Conservation (phyloP, 768 basidiomycete genomes). For the Cyathus striatus region DNA sequence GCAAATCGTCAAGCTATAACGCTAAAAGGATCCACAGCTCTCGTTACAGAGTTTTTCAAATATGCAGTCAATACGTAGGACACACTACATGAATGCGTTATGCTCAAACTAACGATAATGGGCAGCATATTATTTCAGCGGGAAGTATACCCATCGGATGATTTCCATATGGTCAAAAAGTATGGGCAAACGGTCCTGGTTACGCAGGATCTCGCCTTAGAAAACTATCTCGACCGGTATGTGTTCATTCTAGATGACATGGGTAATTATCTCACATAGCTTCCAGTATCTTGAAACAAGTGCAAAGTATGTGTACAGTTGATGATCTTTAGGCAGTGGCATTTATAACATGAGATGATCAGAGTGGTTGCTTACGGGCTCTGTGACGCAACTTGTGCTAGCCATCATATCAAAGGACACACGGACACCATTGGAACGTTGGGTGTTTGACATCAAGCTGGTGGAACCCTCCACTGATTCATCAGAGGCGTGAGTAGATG, state of each 20-base stretch:
- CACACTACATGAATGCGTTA: not conserved
- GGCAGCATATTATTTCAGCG: constrained; percentile 91
- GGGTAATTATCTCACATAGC: constrained; percentile 4
- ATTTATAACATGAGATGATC: constrained; percentile 1
- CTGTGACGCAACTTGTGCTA: constrained; percentile 90
- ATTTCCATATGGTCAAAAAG: constrained; percentile 99
- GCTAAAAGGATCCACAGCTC: constrained; percentile 88
- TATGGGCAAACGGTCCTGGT: constrained; percentile 95
- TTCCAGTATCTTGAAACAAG: constrained; percentile 85
- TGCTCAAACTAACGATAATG: constrained; percentile 6
- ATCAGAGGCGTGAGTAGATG: constrained; percentile 42
- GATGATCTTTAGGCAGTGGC: not conserved
- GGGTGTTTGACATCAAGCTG: constrained; percentile 96
- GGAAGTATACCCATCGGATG: constrained; percentile 95
- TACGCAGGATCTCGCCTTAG: constrained; percentile 88
- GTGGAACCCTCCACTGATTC: constrained; percentile 56
- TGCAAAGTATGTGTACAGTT: constrained; percentile 65
- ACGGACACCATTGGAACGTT: constrained; percentile 86
- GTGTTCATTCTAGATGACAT: constrained; percentile 6
- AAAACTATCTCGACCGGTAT: constrained; percentile 87
- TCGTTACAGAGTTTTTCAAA: constrained; percentile 99
- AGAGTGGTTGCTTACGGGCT: constrained; percentile 94
- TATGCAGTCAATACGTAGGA: constrained; percentile 95
- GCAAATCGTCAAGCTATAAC: constrained; percentile 76
- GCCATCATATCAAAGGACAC: constrained; percentile 96